Evolutionary conservation across 495 filamentous ascomycete genomes (phyloP).

Genomic region (Daldinia bambusicola): DNA sequence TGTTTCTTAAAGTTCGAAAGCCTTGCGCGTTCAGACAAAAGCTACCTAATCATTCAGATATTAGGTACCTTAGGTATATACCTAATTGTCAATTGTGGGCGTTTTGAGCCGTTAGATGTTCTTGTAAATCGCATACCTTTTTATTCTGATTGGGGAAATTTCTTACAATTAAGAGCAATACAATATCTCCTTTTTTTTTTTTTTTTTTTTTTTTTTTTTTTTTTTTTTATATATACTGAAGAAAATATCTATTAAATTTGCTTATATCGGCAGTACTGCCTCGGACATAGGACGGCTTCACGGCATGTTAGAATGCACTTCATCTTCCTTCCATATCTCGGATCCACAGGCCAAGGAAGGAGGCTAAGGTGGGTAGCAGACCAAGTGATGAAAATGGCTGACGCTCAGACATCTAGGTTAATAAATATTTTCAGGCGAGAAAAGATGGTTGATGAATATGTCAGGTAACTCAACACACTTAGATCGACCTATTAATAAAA

Average conservation of each 20-base stretch:
- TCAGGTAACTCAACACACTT: too few species aligned
- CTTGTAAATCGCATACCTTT: neutral
- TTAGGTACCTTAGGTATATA: too few species aligned
- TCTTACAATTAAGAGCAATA: neutral
- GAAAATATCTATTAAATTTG: neutral
- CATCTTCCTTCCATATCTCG: neutral
- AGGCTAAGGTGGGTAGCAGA: constrained; percentile 1
- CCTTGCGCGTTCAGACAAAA: too few species aligned
- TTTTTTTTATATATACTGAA: too few species aligned
- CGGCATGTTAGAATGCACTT: neutral
- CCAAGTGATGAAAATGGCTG: neutral
- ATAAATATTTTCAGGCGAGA: too few species aligned
- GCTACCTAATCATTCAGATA: too few species aligned
- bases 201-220: too few species aligned
- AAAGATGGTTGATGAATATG: too few species aligned
- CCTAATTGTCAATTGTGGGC: too few species aligned
- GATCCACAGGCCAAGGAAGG: constrained; percentile 4
- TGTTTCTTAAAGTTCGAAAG: too few species aligned
- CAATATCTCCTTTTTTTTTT: neutral
- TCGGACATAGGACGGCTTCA: constrained; percentile 3
- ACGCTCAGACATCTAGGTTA: neutral
- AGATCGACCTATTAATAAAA: too few species aligned
- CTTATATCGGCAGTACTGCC: neutral
- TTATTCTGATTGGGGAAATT: neutral
- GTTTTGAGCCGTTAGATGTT: too few species aligned